Conservation (phyloP, 1,284 basidiomycete species). For the Ustilago vetiveriae region DNA sequence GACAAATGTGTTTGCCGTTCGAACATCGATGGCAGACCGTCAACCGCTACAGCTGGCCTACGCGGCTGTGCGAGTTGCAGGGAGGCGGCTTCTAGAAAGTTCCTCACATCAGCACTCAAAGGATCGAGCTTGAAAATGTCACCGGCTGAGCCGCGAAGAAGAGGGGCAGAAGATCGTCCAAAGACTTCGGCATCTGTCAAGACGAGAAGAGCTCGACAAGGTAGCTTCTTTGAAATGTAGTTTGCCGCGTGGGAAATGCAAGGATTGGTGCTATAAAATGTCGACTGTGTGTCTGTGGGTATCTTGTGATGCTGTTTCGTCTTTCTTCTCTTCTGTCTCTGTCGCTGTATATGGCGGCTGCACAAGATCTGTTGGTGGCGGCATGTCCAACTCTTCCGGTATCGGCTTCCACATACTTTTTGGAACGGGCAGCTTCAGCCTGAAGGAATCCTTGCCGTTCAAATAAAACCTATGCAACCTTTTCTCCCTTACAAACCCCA, state of each 20-base stretch:
- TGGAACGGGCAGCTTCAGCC: conserved; percentile 55
- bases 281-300: background rate
- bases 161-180: background rate
- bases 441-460: conserved; percentile 72
- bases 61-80: background rate
- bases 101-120: background rate
- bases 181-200: background rate
- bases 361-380: conserved; percentile 20
- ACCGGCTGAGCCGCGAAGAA: background rate
- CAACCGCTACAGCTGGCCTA: background rate
- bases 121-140: background rate
- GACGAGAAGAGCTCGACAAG: background rate
- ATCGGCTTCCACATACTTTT: conserved; percentile 5
- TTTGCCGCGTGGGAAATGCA: background rate
- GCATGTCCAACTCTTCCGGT: conserved; percentile 5
- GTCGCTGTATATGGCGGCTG: conserved; percentile 19
- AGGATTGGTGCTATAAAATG: background rate
- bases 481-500: conserved; percentile 96
- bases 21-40: background rate
- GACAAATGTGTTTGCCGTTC: background rate
- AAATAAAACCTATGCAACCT: conserved; percentile 93
- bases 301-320: no score
- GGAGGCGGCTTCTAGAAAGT: background rate
- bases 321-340: background rate
- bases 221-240: background rate